Evolutionary conservation across 176 grass and related monocot genomes (phyloP), one percentile per base, ranked within the genome.

Genomic region (Rhynchospora breviuscula): DNA sequence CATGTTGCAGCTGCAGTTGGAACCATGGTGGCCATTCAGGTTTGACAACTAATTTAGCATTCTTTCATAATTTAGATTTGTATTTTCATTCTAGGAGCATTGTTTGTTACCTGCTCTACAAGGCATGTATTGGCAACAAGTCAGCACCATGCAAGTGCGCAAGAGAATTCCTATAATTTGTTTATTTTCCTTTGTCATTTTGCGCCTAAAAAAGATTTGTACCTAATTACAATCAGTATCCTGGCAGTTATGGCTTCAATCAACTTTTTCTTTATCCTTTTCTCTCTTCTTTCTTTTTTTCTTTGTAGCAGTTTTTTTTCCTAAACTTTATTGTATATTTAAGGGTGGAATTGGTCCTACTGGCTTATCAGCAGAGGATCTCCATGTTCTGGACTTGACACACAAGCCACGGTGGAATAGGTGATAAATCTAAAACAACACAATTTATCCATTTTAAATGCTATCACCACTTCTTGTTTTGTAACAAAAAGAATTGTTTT

Each of bases 21-120:
- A 60, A 99, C 96, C 58, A 99, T 99, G 96, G 96, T 99, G 80
- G 96, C 94, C 77, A 93, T 99, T 90, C 96, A 99, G 96, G 96
- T 95, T 91, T 7, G n/a, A 17, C 4, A 59, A 80, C 15, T 35
- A 19, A 66, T 21, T 67, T 35, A 35, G 29, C 73, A 54, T 64
- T 73, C 4, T 7, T n/a, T 62, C n/a, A 70, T 40, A 44, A 45
- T 70, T 69, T 15, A 77, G 48, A 56, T 56, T 23, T 56, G 11
- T 29, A 31, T 56, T 77, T 23, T 31, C 22, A 29, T 77, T 76
- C 31, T 54, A 53, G 48, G 71, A 71, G 67, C 67, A 47, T 54
- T 76, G 17, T 22, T 3, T 5, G 49, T 77, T 53, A 21, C 46
- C 25, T 52, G 21, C 13, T 7, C 49, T 17, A 47, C 47, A 77